Conservation (phyloP, 192 early-diverging fungal genomes). For the Entomortierella chlamydospora region DNA sequence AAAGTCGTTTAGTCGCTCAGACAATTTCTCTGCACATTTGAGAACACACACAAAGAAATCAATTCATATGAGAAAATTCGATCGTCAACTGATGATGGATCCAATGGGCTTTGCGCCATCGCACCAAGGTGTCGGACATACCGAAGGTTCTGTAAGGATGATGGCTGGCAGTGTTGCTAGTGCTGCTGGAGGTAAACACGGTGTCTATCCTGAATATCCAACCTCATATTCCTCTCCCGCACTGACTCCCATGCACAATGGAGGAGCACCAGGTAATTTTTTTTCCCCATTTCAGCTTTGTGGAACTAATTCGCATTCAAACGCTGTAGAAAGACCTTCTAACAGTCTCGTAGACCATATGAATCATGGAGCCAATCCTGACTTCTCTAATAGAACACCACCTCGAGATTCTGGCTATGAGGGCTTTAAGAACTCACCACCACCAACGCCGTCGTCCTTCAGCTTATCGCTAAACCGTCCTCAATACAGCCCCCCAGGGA, state of each 20-base stretch:
- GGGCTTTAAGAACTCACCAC: conserved; percentile 1
- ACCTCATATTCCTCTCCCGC: conserved; percentile 3
- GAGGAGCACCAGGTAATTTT: background rate
- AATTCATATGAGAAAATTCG: conserved; percentile 31
- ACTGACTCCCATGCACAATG: background rate
- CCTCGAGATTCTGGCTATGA: conserved; percentile 14
- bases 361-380: conserved; percentile 21
- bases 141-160: background rate
- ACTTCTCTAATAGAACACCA: conserved; percentile 2
- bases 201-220: conserved; percentile 4
- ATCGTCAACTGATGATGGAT: conserved; percentile 22
- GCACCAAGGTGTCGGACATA: background rate
- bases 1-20: conserved; percentile 83
- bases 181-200: background rate
- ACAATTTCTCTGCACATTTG: conserved; percentile 81
- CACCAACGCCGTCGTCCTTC: conserved; percentile 4
- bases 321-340: conserved; percentile 7
- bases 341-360: conserved; percentile 29
- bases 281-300: background rate
- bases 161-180: background rate
- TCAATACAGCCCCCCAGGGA: background rate
- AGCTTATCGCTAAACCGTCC: conserved; percentile 1
- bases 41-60: conserved; percentile 67
- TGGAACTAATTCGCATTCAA: background rate
- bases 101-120: conserved; percentile 4